Evolutionary conservation across 768 basidiomycete genomes (phyloP), one percentile per base, ranked within the genome.

Genomic region (Lanmaoa rubissima): DNA sequence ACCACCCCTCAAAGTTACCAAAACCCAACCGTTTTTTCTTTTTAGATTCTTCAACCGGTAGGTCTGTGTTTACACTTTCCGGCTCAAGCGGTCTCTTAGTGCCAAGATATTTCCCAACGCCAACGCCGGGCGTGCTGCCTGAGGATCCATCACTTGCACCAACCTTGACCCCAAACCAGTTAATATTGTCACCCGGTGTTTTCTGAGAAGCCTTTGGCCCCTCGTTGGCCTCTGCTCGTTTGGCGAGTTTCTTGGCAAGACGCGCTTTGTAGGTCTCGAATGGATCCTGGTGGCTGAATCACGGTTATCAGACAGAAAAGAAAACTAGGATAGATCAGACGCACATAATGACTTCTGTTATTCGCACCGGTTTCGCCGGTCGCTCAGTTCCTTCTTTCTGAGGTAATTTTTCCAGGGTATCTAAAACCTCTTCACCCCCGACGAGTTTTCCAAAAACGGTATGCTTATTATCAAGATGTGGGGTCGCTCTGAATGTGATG

Each of bases 371-470:
- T 69, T 93, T 96, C 10, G 85, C 80, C 9, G 94, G 94, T 48
- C 92, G 83, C 52, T 98, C 93, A 0, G 92, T 91, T 16, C 90
- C 92, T 16, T 87, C 83, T 72, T 94, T 90, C 42, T 86, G 75
- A 2, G 92, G 86, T 1, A 94, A 73, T 34, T 84, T 83, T 69
- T 98, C 97, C 28, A 99, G 75, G 7, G 87, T 82, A 65, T 91
- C 83, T 1, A 98, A 76, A 8, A 96, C 86, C 31, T 95, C 92
- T 69, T 96, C 92, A 19, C 96, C 97, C 10, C 97, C 97, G 2
- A 99, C 95, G 14, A 98, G 79, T 63, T 96, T 95, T 3, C 97
- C 97, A 66, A 98, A 99, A 2, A 98, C 97, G 0, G 94, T 95
- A 66, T 95, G 94, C 66, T 95, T 94, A 57, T 85, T 89, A 72